Conservation (phyloP, 2,329 filamentous ascomycete species). For the Aspergillus texensis region DNA sequence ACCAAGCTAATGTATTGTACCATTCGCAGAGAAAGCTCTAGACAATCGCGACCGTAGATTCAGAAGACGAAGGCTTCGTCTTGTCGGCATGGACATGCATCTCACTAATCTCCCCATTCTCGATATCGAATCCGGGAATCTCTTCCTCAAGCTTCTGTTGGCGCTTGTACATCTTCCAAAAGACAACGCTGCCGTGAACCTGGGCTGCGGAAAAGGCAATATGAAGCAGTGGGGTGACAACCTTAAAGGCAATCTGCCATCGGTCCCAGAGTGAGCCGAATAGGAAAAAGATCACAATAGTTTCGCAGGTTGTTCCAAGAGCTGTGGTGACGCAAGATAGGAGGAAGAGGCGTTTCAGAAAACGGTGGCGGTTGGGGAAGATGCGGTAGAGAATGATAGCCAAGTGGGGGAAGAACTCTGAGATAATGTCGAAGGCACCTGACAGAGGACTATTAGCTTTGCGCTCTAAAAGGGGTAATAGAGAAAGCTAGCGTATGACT, state of each 20-base stretch:
- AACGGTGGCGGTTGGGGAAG: conserved; percentile 40
- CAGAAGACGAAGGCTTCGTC: not conserved
- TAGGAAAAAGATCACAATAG: conserved; percentile 48
- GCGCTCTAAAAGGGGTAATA: not conserved
- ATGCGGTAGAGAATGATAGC: conserved; percentile 51
- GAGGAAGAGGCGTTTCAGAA: conserved; percentile 44
- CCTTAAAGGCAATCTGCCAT: conserved; percentile 49
- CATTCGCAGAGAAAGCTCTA: not conserved
- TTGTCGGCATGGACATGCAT: not conserved
- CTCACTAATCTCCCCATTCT: not conserved
- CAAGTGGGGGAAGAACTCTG: conserved; percentile 51
- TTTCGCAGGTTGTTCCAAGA: conserved; percentile 44
- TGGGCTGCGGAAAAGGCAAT: conserved; percentile 47
- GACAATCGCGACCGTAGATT: not conserved
- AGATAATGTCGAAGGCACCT: conserved; percentile 52
- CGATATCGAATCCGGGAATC: not conserved
- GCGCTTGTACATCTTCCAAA: conserved; percentile 42
- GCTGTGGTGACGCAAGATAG: conserved; percentile 42
- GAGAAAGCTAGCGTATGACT: conserved; percentile 7
- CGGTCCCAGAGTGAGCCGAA: conserved; percentile 47
- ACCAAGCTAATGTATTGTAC: not conserved
- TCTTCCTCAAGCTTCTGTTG: conserved; percentile 15
- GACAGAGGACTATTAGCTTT: not conserved
- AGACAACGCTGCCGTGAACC: conserved; percentile 47
- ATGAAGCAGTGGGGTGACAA: conserved; percentile 49